These are phyloP conservation scores for Papiliotrema flavescens DNA, from an alignment of 1,284 basidiomycete genomes.

Conservation along the genomic window DNA sequence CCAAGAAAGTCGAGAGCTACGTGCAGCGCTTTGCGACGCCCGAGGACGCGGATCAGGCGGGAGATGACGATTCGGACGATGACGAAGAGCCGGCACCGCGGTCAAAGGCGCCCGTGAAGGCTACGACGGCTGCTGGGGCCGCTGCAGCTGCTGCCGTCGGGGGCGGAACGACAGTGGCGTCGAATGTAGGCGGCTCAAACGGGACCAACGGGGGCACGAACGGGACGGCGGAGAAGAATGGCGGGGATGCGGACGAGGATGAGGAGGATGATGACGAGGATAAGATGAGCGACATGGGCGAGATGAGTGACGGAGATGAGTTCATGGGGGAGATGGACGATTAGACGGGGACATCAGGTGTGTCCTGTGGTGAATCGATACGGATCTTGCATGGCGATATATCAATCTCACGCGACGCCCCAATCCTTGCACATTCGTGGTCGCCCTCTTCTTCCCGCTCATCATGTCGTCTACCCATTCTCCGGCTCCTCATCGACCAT, in stretches of 20 bases:
- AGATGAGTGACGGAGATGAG: constrained; percentile 58
- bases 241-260: constrained; percentile 61
- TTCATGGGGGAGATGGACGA: constrained; percentile 44
- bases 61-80: constrained; percentile 45
- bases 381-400: background rate
- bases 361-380: background rate
- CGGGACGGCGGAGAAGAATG: constrained; percentile 7
- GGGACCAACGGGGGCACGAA: constrained; percentile 27
- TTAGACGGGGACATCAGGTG: constrained; percentile 11
- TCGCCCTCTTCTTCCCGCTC: background rate
- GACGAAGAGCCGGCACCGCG: constrained; percentile 17
- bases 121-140: constrained; percentile 7
- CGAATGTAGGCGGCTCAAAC: constrained; percentile 59
- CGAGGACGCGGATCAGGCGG: constrained; percentile 48
- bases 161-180: constrained; percentile 9
- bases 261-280: constrained; percentile 62
- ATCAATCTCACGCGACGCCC: too few species aligned
- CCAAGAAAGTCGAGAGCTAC: constrained; percentile 74
- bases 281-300: constrained; percentile 89
- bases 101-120: constrained; percentile 8
- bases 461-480: background rate
- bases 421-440: too few species aligned
- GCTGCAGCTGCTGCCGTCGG: background rate
- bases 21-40: constrained; percentile 51
- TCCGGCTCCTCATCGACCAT: background rate